Conservation (phyloP, 2,329 filamentous ascomycete species). For the Emergomyces africanus region DNA sequence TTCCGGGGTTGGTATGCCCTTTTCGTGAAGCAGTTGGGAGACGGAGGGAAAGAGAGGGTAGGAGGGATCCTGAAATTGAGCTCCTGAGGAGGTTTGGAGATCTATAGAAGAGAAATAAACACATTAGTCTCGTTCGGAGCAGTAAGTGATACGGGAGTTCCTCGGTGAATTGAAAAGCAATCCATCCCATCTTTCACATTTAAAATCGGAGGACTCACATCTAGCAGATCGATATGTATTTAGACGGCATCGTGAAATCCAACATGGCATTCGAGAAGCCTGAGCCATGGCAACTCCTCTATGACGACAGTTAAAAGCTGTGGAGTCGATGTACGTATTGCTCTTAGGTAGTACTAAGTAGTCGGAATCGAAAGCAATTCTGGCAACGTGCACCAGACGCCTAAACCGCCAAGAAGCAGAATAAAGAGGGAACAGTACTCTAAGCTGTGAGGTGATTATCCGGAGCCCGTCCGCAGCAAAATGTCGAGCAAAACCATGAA, state of each 20-base stretch:
- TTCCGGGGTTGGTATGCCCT: slow-evolving; percentile 63
- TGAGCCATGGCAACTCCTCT: background rate
- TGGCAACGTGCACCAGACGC: background rate
- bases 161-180: background rate
- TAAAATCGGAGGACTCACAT: slow-evolving; percentile 19
- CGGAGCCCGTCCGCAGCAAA: background rate
- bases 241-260: slow-evolving; percentile 17
- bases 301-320: background rate
- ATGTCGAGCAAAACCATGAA: background rate
- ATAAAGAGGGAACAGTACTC: background rate
- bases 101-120: slow-evolving; percentile 13
- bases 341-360: too few species aligned
- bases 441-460: background rate
- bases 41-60: slow-evolving; percentile 60
- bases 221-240: slow-evolving; percentile 17
- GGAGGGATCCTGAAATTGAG: slow-evolving; percentile 26
- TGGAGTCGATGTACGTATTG: background rate
- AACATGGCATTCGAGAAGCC: background rate
- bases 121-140: background rate
- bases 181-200: too few species aligned
- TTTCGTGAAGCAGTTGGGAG: slow-evolving; percentile 62
- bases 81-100: slow-evolving; percentile 23
- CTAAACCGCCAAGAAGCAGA: background rate
- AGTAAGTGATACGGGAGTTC: background rate
- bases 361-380: background rate